These are phyloP conservation scores for Tolypocladium nubicola DNA, from an alignment of 2,329 filamentous ascomycete species.

Conservation along the genomic window DNA sequence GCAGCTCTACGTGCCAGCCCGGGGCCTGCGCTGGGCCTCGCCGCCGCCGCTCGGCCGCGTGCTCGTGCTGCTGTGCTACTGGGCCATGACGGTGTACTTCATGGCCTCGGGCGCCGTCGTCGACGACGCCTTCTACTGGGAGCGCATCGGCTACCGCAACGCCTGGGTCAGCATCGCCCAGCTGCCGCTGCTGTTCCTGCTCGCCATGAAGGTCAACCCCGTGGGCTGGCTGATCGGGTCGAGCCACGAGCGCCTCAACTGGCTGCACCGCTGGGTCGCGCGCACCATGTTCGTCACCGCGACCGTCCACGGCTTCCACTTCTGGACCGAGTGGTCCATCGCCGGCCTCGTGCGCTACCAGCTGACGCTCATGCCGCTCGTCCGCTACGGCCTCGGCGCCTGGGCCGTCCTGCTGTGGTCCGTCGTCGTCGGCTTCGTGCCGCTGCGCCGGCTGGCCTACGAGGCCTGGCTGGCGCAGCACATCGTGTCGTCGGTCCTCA, in stretches of 20 bases:
- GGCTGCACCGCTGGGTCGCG: slow-evolving; percentile 63
- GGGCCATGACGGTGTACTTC: slow-evolving; percentile 48
- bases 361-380: slow-evolving; percentile 50
- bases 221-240: slow-evolving; percentile 51
- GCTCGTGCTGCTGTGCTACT: slow-evolving; percentile 43
- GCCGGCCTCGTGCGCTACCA: slow-evolving; percentile 49
- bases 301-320: slow-evolving; percentile 60
- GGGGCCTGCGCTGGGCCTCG: slow-evolving; percentile 42
- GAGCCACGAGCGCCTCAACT: slow-evolving; percentile 60
- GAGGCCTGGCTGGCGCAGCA: slow-evolving; percentile 63
- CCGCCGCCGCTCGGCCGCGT: slow-evolving; percentile 48
- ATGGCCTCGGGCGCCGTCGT: slow-evolving; percentile 38
- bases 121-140: slow-evolving; percentile 46
- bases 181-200: slow-evolving; percentile 52
- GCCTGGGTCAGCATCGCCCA: slow-evolving; percentile 57
- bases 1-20: slow-evolving; percentile 37
- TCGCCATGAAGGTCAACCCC: slow-evolving; percentile 48
- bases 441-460: slow-evolving; percentile 55
- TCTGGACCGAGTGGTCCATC: slow-evolving; percentile 52
- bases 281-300: slow-evolving; percentile 58
- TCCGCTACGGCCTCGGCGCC: slow-evolving; percentile 56
- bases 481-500: slow-evolving; percentile 46
- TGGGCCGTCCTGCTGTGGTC: slow-evolving; percentile 60
- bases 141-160: slow-evolving; percentile 57
- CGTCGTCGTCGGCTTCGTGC: slow-evolving; percentile 49